Evolutionary conservation across 2,329 filamentous ascomycete species (phyloP).

Genomic region (Colletotrichum sp.): DNA sequence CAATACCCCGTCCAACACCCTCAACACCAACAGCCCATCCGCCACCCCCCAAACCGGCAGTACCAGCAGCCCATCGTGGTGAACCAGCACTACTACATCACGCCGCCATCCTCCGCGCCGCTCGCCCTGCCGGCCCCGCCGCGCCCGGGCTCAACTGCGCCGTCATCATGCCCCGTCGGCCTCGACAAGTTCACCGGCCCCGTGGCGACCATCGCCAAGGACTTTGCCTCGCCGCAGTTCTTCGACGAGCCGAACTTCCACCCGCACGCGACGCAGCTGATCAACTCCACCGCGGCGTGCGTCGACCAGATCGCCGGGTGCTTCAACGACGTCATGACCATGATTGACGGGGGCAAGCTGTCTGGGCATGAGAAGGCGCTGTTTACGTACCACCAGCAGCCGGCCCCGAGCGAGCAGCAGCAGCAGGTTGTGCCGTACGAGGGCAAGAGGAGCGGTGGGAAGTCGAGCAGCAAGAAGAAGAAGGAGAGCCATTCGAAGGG

Average conservation of each 20-base stretch:
- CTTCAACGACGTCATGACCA: slow-evolving; percentile 72
- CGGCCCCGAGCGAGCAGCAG: not conserved
- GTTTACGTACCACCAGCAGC: slow-evolving; percentile 39
- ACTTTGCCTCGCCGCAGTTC: slow-evolving; percentile 42
- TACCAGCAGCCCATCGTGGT: slow-evolving; percentile 49
- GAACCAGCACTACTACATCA: slow-evolving; percentile 57
- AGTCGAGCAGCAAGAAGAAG: not conserved
- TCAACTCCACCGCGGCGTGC: slow-evolving; percentile 50
- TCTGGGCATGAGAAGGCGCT: slow-evolving; percentile 61
- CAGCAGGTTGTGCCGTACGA: not conserved
- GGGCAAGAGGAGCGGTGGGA: not conserved
- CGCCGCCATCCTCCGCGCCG: slow-evolving; percentile 12
- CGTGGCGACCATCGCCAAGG: slow-evolving; percentile 47
- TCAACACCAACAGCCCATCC: slow-evolving; percentile 23
- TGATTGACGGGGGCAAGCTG: slow-evolving; percentile 69
- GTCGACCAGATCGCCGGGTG: slow-evolving; percentile 66
- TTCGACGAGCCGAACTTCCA: slow-evolving; percentile 41
- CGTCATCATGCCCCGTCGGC: slow-evolving; percentile 21
- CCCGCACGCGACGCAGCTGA: slow-evolving; percentile 43
- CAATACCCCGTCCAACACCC: slow-evolving; percentile 14
- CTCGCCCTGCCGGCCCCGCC: slow-evolving; percentile 1
- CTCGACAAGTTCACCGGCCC: slow-evolving; percentile 44
- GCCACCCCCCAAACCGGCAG: slow-evolving; percentile 15
- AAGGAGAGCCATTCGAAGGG: slow-evolving; percentile 3
- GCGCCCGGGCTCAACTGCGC: not conserved